Evolutionary conservation across 106 monocot genomes (phyloP).

Genomic region (Dendrobium officinale): DNA sequence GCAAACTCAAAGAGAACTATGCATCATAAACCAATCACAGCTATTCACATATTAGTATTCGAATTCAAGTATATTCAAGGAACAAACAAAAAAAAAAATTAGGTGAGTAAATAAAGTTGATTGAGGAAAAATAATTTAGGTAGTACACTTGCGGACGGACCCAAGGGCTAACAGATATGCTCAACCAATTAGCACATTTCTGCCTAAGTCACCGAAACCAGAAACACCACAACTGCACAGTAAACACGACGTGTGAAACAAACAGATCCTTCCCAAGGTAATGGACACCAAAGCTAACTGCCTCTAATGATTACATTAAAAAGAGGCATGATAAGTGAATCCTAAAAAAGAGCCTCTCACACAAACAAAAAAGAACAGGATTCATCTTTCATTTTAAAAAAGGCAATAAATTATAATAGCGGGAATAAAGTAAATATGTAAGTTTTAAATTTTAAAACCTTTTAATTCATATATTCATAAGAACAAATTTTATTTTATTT

Average conservation of each 20-base stretch:
- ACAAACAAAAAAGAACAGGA: neutral
- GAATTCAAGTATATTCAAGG: neutral
- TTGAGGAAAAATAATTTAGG: neutral
- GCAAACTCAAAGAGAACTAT: neutral
- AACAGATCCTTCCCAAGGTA: neutral
- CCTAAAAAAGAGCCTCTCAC: neutral
- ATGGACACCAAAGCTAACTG: neutral
- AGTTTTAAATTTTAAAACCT: neutral
- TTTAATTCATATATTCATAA: too few relatives aligned
- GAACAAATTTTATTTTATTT: too few relatives aligned
- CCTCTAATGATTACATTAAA: neutral
- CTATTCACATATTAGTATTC: neutral
- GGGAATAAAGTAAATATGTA: neutral
- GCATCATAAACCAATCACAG: neutral
- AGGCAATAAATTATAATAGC: neutral
- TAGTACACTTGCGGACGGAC: neutral
- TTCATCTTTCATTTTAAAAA: neutral
- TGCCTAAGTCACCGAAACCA: neutral
- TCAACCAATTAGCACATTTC: neutral
- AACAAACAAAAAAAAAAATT: neutral
- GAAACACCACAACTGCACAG: neutral
- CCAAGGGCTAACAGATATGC: neutral
- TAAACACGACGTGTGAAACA: neutral
- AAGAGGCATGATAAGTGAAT: neutral
- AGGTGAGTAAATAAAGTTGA: neutral